Percentiles rank a stretch among this genome's conserved stretches.
phyloP scores from a whole-genome alignment of 306 rosid genomes.

The Casuarina glauca region DNA sequence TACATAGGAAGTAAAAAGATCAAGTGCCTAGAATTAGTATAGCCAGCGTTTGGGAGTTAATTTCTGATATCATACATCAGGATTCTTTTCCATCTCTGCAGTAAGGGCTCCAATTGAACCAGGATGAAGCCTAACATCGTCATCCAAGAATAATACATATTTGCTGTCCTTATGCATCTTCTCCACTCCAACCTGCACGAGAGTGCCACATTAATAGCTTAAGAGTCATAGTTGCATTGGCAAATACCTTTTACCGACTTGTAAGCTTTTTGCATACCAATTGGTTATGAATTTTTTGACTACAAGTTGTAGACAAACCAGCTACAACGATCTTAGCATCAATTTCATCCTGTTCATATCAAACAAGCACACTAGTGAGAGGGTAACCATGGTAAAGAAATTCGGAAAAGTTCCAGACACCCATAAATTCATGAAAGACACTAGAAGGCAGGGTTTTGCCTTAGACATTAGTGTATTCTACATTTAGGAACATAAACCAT shows the following conservation, averaged over 20 bases:
- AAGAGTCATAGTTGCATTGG: constrained; percentile 16
- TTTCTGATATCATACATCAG: constrained; percentile 54
- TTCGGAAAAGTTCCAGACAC: neutral
- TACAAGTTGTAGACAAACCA: constrained; percentile 90
- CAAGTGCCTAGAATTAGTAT: neutral
- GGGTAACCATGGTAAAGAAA: neutral
- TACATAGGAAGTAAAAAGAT: neutral
- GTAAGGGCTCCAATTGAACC: constrained; percentile 91
- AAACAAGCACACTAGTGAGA: constrained; percentile 29
- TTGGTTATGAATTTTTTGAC: constrained; percentile 98
- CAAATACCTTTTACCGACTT: constrained; percentile 19
- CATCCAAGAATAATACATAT: constrained; percentile 90
- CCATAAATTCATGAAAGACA: constrained; percentile 21
- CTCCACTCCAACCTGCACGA: constrained; percentile 87
- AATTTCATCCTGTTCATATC: constrained; percentile 60
- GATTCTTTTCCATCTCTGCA: constrained; percentile 85
- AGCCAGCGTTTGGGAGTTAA: neutral
- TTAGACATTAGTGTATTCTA: neutral
- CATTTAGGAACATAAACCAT: neutral
- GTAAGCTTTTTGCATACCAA: constrained; percentile 49
- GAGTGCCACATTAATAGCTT: constrained; percentile 23
- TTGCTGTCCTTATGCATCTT: constrained; percentile 80
- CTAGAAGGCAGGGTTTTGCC: constrained; percentile 1
- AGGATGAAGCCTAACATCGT: constrained; percentile 94
- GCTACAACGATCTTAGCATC: constrained; percentile 80